Evolutionary conservation across 352 stramenopile genomes (phyloP).

Genomic region (Phytophthora agathidicida): DNA sequence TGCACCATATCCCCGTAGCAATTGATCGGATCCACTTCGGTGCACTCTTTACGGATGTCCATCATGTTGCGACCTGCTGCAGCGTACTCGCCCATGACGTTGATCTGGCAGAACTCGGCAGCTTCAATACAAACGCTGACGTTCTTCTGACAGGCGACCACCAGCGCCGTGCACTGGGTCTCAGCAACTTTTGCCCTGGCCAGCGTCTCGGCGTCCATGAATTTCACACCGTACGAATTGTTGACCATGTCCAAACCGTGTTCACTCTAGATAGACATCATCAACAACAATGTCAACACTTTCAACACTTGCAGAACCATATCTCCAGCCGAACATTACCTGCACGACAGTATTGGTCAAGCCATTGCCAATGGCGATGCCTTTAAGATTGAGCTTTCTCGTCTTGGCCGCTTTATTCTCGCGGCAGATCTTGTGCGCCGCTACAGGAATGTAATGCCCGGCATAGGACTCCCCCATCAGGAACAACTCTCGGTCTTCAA

Average conservation of each 20-base stretch:
- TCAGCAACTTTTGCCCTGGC: constrained; percentile 25
- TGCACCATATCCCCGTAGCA: constrained; percentile 36
- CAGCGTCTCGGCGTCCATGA: constrained; percentile 39
- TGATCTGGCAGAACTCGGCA: constrained; percentile 23
- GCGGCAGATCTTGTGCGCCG: constrained; percentile 53
- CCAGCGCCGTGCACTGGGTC: constrained; percentile 37
- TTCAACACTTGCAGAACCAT: too few species aligned
- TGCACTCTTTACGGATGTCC: constrained; percentile 54
- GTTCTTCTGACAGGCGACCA: constrained; percentile 32
- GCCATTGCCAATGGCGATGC: constrained; percentile 67
- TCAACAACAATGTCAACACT: too few species aligned
- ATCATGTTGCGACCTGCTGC: constrained; percentile 49
- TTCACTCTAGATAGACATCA: constrained; percentile 28
- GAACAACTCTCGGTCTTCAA: constrained; percentile 50
- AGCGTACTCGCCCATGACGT: constrained; percentile 25
- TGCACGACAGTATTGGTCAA: constrained; percentile 48
- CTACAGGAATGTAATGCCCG: constrained; percentile 59
- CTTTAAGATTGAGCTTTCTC: constrained; percentile 47
- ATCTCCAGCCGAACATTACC: too few species aligned
- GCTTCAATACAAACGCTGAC: constrained; percentile 32
- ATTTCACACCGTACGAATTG: constrained; percentile 62
- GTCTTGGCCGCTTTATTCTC: constrained; percentile 35
- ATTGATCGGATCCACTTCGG: constrained; percentile 32
- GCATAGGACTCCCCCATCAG: constrained; percentile 64
- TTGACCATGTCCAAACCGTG: constrained; percentile 56